A percentile compares a stretch with the other conserved stretches of the same genome.
These are phyloP conservation scores for Yamadazyma diospyri DNA, from an alignment of 1,139 yeast species.

Conservation along the genomic window DNA sequence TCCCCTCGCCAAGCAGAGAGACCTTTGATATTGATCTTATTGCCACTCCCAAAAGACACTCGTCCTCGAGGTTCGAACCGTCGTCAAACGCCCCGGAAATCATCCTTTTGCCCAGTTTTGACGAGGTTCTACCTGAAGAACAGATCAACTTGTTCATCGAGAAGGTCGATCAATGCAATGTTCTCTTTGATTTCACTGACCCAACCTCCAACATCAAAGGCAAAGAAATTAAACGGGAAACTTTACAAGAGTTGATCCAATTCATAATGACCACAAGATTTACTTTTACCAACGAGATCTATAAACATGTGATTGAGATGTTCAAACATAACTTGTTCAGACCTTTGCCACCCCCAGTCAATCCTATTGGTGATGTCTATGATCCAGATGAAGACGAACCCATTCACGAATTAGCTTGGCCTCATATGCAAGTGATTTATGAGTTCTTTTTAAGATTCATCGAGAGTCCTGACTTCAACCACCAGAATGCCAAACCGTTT, in stretches of 20 bases:
- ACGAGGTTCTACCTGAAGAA: slow-evolving; percentile 85
- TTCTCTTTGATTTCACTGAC: slow-evolving; percentile 90
- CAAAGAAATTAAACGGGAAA: slow-evolving; percentile 82
- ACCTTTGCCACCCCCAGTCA: slow-evolving; percentile 97
- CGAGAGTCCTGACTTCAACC: slow-evolving; percentile 93
- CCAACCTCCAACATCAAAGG: slow-evolving; percentile 91
- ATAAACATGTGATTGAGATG: slow-evolving; percentile 84
- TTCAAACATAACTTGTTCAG: slow-evolving; percentile 85
- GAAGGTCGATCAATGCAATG: slow-evolving; percentile 91
- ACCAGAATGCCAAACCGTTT: slow-evolving; percentile 86
- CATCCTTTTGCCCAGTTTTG: slow-evolving; percentile 80
- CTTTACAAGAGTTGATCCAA: slow-evolving; percentile 85
- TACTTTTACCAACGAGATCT: slow-evolving; percentile 87
- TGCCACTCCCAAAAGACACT: slow-evolving; percentile 82
- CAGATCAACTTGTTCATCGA: slow-evolving; percentile 78
- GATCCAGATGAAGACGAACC: slow-evolving; percentile 99
- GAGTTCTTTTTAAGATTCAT: slow-evolving; percentile 90
- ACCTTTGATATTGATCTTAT: slow-evolving; percentile 45
- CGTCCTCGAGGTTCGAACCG: slow-evolving; percentile 89
- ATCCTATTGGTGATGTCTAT: slow-evolving; percentile 91
- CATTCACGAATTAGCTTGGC: slow-evolving; percentile 95
- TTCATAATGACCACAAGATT: slow-evolving; percentile 80
- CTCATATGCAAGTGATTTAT: slow-evolving; percentile 96
- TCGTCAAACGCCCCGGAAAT: slow-evolving; percentile 69
- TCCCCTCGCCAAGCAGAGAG: slow-evolving; percentile 43